A percentile compares a stretch with the other conserved stretches of the same genome.
phyloP scores from a whole-genome alignment of 2,329 filamentous ascomycete species.

The Geosmithia flava region DNA sequence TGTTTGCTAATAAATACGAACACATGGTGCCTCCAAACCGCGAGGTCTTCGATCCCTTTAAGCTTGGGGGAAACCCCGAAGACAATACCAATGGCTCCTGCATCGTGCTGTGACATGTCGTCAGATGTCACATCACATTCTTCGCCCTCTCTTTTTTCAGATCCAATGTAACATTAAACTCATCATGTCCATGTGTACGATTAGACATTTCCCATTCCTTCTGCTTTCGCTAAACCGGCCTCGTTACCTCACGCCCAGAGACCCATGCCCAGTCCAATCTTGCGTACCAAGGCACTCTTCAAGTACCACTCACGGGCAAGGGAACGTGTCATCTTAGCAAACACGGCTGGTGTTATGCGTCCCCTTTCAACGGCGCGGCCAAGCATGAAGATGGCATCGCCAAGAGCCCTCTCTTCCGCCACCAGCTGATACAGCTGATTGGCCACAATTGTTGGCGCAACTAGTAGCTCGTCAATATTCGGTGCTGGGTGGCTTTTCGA shows the following conservation, averaged over 20 bases:
- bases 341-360: constrained; percentile 57
- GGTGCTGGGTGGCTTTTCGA: constrained; percentile 60
- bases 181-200: neutral
- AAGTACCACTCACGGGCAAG: constrained; percentile 71
- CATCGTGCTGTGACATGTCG: neutral
- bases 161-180: neutral
- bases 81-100: neutral
- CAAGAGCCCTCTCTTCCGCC: constrained; percentile 77
- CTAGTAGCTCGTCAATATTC: constrained; percentile 77
- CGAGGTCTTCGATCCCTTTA: neutral
- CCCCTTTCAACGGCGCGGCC: constrained; percentile 64
- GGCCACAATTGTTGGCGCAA: constrained; percentile 86
- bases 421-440: constrained; percentile 85
- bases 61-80: neutral
- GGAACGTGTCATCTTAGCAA: constrained; percentile 64
- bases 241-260: constrained; percentile 19
- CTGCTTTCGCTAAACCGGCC: neutral
- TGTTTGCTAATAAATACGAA: neutral
- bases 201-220: neutral
- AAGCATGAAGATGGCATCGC: constrained; percentile 76
- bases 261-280: constrained; percentile 68
- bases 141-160: neutral
- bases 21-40: neutral
- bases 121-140: neutral
- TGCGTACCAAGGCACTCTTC: constrained; percentile 69